Conservation (phyloP, 495 filamentous ascomycete species). For the Aspergillus asperescens region DNA sequence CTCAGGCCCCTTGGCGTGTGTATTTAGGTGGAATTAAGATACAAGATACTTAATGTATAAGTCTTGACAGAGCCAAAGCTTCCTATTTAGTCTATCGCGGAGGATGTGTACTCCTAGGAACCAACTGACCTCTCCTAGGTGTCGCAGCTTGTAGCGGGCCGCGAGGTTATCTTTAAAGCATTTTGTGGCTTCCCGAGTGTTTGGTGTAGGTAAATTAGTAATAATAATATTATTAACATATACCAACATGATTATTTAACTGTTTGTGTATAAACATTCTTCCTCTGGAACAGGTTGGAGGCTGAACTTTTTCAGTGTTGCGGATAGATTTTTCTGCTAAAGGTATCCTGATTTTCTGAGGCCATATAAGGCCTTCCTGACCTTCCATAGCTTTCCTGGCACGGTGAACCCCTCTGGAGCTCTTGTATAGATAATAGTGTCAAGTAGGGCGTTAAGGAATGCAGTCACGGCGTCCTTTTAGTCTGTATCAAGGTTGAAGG, state of each 20-base stretch:
- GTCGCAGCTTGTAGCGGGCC: neutral
- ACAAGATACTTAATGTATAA: neutral
- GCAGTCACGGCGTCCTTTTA: neutral
- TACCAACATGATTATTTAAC: neutral
- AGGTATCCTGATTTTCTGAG: too few relatives aligned
- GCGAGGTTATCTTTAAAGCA: neutral
- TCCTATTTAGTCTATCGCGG: neutral
- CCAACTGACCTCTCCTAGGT: neutral
- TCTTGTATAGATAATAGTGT: neutral
- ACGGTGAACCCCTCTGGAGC: neutral
- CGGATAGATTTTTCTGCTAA: neutral
- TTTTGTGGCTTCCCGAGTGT: neutral
- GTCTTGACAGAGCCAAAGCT: neutral
- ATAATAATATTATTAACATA: conserved; percentile 5
- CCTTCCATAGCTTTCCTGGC: neutral
- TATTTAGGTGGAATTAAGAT: neutral
- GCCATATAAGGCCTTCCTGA: too few relatives aligned
- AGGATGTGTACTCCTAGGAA: neutral
- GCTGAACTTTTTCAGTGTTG: neutral
- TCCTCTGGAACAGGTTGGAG: neutral
- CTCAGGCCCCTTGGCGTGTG: too few relatives aligned
- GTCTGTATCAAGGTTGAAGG: neutral
- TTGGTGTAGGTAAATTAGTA: neutral
- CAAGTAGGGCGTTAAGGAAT: neutral
- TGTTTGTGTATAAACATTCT: neutral